Base-by-base conservation (phyloP, 345 rosid genomes). In the Camelina hispida region DNA sequence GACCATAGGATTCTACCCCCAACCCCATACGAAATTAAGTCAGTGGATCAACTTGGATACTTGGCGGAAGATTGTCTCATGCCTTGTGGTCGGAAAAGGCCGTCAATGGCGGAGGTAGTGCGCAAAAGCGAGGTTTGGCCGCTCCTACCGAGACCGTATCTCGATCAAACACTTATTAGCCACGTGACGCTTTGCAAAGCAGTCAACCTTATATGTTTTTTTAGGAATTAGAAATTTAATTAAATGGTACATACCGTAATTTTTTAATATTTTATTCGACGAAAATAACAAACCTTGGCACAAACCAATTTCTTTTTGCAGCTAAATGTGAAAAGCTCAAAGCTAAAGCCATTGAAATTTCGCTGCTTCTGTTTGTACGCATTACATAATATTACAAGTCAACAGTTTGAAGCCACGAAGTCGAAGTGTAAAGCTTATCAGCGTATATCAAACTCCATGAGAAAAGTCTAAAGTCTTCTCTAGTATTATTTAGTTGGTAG, bases 11-110 rank as follows among this genome's bases (percentile, higher is more conserved):
- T 86, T 20, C 90, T 95, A 0, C 86, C 88, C 0, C 98, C 96
- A 1, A 85, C 89, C 0, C 93, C 96, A 2, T 78, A 71, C 2
- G 95, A 93, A 66, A 89, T 93, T n/a, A 95, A 89, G 74, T 88
- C 93, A 0, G 90, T 93, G 69, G 81, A 66, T 1, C 83, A 78
- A 37, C 70, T 85, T 0, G 96, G 95, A 9, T 81, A 78, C 75
- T 61, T 93, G 34, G 95, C 91, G 2, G 85, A 79, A 1, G 91
- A 90, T 9, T 90, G 95, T 50, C 82, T 90, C 16, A 28, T n/a
- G 4, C 40, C 66, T 1, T 87, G 80, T 73, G 90, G 98, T 5
- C 42, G 80, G 66, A 67, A 84, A 40, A 72, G 95, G 44, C 98
- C 96, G 4, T 74, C 98, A 3, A 88, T 90, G 90, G 58, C 79